Percentiles rank a stretch among this genome's conserved stretches.
phyloP scores from a whole-genome alignment of 2,329 filamentous ascomycete genomes.

The Ilyonectria destructans region DNA sequence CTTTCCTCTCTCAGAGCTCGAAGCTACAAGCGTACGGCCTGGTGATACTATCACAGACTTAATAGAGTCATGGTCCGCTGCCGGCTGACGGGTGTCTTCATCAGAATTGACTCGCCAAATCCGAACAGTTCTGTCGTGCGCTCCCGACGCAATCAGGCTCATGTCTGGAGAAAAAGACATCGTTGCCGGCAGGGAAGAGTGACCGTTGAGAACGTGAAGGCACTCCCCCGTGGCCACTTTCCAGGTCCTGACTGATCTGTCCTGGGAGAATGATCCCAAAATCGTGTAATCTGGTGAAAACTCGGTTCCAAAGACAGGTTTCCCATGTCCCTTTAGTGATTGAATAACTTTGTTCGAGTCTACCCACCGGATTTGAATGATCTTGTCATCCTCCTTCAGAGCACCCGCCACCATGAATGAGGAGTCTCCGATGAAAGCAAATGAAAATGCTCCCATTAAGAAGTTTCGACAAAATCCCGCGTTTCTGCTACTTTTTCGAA shows the following conservation, averaged over 20 bases:
- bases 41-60: neutral
- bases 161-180: constrained; percentile 6
- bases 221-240: constrained; percentile 5
- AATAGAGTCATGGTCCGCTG: neutral
- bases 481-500: neutral
- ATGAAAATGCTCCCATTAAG: neutral
- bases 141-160: neutral
- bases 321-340: neutral
- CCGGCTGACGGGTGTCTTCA: neutral
- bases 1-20: neutral
- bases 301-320: neutral
- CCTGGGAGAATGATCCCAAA: neutral
- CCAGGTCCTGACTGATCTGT: neutral
- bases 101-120: neutral
- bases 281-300: constrained; percentile 4
- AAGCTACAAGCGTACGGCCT: neutral
- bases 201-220: constrained; percentile 1
- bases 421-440: neutral
- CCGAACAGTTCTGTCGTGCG: neutral
- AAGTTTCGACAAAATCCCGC: no score
- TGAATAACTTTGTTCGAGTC: neutral
- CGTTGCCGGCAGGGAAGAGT: neutral
- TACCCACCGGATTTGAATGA: neutral
- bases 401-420: neutral
- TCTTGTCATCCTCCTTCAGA: no score